phyloP scores from a whole-genome alignment of 768 basidiomycete species.

The Auricularia sp. region DNA sequence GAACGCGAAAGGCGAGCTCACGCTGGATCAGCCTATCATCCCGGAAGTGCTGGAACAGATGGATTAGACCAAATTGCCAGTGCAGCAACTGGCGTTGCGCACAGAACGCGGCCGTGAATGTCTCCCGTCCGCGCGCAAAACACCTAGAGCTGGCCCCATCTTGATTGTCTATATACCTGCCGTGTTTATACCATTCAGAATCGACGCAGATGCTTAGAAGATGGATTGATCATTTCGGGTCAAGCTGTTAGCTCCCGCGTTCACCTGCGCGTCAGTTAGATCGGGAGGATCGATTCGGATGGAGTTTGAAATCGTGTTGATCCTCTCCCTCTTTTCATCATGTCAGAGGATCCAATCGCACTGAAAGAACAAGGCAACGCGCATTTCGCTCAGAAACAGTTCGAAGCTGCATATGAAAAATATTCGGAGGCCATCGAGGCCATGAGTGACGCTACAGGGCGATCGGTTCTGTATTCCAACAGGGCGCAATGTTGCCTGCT shows the following conservation, averaged over 20 bases:
- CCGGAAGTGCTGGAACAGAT: neutral
- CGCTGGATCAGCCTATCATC: neutral
- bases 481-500: neutral
- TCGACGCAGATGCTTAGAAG: neutral
- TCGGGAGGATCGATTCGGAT: neutral
- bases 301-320: neutral
- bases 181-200: no score
- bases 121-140: no score
- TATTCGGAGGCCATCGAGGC: constrained; percentile 34
- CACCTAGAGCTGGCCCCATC: no score
- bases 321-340: neutral
- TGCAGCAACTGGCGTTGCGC: neutral
- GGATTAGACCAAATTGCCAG: neutral
- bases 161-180: no score
- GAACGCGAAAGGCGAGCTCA: neutral
- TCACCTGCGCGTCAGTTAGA: neutral
- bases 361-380: constrained; percentile 37
- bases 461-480: constrained; percentile 27
- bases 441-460: constrained; percentile 30
- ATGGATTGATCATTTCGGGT: neutral
- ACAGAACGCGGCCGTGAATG: neutral
- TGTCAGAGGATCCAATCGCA: neutral
- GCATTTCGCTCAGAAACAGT: constrained; percentile 25
- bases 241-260: no score
- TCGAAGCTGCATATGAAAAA: constrained; percentile 27